Conservation (phyloP, 164 flowering plant species). For the Nymphaea colorata region DNA sequence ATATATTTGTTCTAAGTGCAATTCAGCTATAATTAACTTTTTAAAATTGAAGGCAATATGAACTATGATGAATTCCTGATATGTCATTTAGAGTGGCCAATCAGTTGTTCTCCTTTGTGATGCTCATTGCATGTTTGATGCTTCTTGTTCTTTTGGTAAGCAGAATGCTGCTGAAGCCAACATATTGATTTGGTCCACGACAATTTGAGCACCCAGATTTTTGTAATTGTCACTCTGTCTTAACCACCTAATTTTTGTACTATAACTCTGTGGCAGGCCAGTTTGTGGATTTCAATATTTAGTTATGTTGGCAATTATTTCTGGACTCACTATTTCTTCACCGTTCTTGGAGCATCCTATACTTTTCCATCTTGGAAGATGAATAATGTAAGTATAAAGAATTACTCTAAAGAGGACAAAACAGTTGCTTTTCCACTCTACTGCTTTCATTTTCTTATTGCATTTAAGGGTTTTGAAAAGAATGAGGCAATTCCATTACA, state of each 20-base stretch:
- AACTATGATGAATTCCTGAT: too few species aligned
- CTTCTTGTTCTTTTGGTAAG: too few species aligned
- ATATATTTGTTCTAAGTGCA: too few species aligned
- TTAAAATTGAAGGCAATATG: too few species aligned
- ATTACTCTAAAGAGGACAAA: background rate
- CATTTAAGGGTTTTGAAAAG: background rate
- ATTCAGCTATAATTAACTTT: too few species aligned
- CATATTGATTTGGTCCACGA: too few species aligned
- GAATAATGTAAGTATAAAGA: slow-evolving; percentile 66
- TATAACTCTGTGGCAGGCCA: slow-evolving; percentile 53
- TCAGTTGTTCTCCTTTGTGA: too few species aligned
- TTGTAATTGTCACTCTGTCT: too few species aligned
- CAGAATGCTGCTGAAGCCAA: too few species aligned
- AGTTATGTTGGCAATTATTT: slow-evolving; percentile 98
- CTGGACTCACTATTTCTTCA: slow-evolving; percentile 99
- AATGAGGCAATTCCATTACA: background rate
- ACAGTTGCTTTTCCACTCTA: background rate
- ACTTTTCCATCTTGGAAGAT: slow-evolving; percentile 98
- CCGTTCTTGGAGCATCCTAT: slow-evolving; percentile 95
- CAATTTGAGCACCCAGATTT: too few species aligned
- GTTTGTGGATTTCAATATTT: slow-evolving; percentile 78
- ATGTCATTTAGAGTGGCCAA: too few species aligned
- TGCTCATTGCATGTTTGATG: too few species aligned
- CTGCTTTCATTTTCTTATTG: background rate
- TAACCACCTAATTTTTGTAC: background rate